These are phyloP conservation scores for Micractinium conductrix DNA, from an alignment of 139 green algal species.

Conservation along the genomic window DNA sequence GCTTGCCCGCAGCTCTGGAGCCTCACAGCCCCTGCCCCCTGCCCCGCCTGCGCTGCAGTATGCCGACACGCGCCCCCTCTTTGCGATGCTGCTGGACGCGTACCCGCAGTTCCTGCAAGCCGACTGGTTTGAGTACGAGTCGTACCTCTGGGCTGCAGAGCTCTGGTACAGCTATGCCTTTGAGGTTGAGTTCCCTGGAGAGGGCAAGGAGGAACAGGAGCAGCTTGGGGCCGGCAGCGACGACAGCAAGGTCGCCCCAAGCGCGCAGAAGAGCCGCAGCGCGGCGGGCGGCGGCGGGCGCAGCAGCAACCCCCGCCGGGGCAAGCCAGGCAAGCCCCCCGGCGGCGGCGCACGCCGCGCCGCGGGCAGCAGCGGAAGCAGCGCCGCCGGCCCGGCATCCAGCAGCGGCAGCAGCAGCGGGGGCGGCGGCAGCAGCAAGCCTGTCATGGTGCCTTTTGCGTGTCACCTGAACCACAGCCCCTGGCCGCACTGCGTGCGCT, in stretches of 20 bases:
- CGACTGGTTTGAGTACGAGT: conserved; percentile 58
- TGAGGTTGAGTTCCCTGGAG: conserved; percentile 36
- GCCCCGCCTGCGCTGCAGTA: conserved; percentile 34
- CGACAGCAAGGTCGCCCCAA: not conserved
- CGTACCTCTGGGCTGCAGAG: conserved; percentile 76
- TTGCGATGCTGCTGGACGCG: conserved; percentile 57
- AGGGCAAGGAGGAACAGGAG: not conserved
- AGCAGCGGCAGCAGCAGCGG: not conserved
- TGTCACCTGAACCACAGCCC: conserved; percentile 77
- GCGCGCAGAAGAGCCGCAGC: not conserved
- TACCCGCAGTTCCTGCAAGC: conserved; percentile 63
- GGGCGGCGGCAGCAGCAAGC: conserved; percentile 32
- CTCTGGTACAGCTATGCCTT: conserved; percentile 66
- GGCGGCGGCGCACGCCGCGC: too few relatives aligned
- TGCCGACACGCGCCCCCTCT: conserved; percentile 39
- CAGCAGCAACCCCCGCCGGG: too few relatives aligned
- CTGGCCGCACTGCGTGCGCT: conserved; percentile 76
- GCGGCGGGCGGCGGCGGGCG: too few relatives aligned
- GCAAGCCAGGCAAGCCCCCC: too few relatives aligned
- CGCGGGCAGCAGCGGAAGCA: not conserved
- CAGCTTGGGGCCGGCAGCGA: too few relatives aligned
- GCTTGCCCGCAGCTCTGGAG: conserved; percentile 66
- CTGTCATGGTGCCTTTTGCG: conserved; percentile 70
- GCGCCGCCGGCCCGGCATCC: not conserved
- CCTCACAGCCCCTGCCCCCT: too few relatives aligned